phyloP scores from a whole-genome alignment of 2,329 filamentous ascomycete species.

The Colletotrichum tropicale region DNA sequence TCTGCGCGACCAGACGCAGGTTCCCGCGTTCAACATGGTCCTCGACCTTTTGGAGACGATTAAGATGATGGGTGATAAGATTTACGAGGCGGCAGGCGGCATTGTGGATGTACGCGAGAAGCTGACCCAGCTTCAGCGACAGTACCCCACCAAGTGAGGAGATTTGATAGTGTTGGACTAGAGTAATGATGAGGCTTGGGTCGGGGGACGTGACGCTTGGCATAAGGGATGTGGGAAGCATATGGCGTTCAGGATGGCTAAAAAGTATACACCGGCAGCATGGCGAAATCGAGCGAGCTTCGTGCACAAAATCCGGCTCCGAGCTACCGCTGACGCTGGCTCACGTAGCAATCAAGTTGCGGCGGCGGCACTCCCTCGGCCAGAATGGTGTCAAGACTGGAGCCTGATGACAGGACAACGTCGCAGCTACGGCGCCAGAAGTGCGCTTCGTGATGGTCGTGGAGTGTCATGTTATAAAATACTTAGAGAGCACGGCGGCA shows the following conservation, averaged over 20 bases:
- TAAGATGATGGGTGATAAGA: conserved; percentile 24
- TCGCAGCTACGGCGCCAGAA: neutral
- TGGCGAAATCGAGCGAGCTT: neutral
- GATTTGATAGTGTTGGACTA: conserved; percentile 20
- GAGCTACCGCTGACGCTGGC: neutral
- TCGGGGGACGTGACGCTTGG: neutral
- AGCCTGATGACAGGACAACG: neutral
- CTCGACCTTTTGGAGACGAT: conserved; percentile 21
- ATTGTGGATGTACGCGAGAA: conserved; percentile 25
- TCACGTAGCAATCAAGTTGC: neutral
- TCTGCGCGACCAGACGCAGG: conserved; percentile 21
- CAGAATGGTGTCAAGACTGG: neutral
- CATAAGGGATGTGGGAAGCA: neutral
- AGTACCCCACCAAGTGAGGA: conserved; percentile 30
- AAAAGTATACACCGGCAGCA: conserved; percentile 6
- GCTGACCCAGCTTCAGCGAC: conserved; percentile 26
- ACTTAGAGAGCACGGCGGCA: neutral
- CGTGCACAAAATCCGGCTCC: neutral
- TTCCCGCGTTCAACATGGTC: conserved; percentile 20
- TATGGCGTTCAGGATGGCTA: conserved; percentile 14
- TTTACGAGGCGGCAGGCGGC: conserved; percentile 17
- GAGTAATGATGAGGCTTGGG: neutral
- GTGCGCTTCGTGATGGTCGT: fast-evolving
- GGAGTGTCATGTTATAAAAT: neutral
- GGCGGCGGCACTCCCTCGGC: neutral